Evolutionary conservation across 257 asterid genomes (phyloP).

Genomic region (Cordia subcordata): DNA sequence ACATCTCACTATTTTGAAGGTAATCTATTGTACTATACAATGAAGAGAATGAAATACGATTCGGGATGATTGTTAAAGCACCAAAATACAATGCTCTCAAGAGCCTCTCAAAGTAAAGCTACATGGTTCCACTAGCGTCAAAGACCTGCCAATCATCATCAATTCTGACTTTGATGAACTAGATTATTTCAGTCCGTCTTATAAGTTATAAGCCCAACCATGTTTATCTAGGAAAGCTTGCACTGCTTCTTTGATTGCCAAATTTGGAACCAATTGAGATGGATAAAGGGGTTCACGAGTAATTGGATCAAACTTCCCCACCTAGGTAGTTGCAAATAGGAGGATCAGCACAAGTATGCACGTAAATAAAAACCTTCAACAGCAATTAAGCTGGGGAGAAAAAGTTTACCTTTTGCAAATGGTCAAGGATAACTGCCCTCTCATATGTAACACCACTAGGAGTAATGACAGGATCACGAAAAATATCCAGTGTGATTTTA

Average conservation of each 20-base stretch:
- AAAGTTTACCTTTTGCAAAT: constrained; percentile 58
- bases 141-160: no score
- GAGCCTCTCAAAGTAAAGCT: not conserved
- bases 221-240: constrained; percentile 55
- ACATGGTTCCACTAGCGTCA: not conserved
- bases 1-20: not conserved
- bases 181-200: constrained; percentile 35
- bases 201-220: constrained; percentile 93
- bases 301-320: constrained; percentile 78
- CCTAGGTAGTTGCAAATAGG: constrained; percentile 32
- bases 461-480: constrained; percentile 87
- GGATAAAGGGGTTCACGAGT: constrained; percentile 62
- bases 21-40: no score
- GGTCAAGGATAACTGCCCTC: constrained; percentile 75
- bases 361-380: not conserved
- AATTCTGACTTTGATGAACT: not conserved
- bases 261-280: constrained; percentile 70
- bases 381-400: not conserved
- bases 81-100: not conserved
- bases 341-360: constrained; percentile 11
- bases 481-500: constrained; percentile 69
- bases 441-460: constrained; percentile 96
- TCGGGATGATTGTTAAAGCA: not conserved
- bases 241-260: constrained; percentile 93
- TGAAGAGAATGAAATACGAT: not conserved